Base-by-base conservation (phyloP, 805 yeast species). In the Hanseniaspora pseudoguilliermondii region DNA sequence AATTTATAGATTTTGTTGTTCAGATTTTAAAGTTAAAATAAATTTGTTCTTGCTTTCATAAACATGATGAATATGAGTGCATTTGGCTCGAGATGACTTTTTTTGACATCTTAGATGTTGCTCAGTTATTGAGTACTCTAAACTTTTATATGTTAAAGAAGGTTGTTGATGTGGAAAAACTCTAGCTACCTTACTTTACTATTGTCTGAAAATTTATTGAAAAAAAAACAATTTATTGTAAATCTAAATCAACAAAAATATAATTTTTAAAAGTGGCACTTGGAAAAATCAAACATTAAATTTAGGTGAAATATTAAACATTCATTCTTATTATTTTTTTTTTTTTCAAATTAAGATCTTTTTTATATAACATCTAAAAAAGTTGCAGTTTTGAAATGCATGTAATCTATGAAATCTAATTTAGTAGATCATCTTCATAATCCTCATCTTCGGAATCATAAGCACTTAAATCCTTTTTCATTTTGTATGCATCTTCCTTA, bases 401-500 rank as follows among this genome's bases (percentile, higher is more conserved):
- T 18, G 6, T 39, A 20, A 16, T 32, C 42, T 39, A 15, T 10
- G 10, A 2, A 2, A 20, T 29, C 15, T 9, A 39, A 21, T n/a
- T 29, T 11, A 55, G 21, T 55, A 79, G 59, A 62, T 78, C 81
- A 7, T 63, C 57, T 15, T 70, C 73, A 53, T 84, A 71, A 67
- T 84, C 85, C 11, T 63, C 69, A 20, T 74, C 75, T 9, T 46
- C 50, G 60, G 80, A 82, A 27, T 82, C 84, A 16, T 82, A 82
- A 47, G 82, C 65, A 21, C 72, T 73, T 60, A 88, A 73, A 2
- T 73, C 75, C 66, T 86, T 86, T 65, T 81, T 82, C 98, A 93
- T 93, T 42, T 93, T 84, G 68, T 90, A 91, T 16, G 98, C 98
- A 70, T 93, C 97, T 70, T 93, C 98, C 35, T 95, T 95, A 69